phyloP scores from a whole-genome alignment of 202 grass and related monocot genomes.

The Zoysia matrella region DNA sequence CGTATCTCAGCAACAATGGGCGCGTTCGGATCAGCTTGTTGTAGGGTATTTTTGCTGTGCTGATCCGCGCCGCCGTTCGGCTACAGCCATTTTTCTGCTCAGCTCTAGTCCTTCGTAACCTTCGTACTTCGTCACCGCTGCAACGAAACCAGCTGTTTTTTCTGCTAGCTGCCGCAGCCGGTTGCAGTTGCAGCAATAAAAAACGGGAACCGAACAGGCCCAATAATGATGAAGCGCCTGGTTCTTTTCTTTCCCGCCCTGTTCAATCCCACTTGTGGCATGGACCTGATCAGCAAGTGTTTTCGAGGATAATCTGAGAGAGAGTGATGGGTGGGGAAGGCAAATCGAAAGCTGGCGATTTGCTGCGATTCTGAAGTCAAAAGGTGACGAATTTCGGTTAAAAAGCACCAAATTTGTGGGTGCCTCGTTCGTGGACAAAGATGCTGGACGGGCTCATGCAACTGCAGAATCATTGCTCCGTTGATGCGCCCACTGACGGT shows the following conservation, averaged over 20 bases:
- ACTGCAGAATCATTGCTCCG: neutral
- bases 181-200: no score
- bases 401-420: neutral
- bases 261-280: slow-evolving; percentile 37
- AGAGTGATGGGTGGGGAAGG: slow-evolving; percentile 11
- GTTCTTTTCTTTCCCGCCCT: neutral
- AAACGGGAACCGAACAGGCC: no score
- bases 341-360: slow-evolving; percentile 25
- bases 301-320: neutral
- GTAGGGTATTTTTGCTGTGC: no score
- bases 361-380: slow-evolving; percentile 27
- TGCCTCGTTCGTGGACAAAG: slow-evolving; percentile 19
- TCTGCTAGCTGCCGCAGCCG: no score
- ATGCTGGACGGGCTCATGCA: slow-evolving; percentile 1
- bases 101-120: no score
- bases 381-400: slow-evolving; percentile 16
- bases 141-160: no score
- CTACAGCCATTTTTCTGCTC: no score
- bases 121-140: no score
- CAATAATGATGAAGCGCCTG: neutral
- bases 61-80: no score
- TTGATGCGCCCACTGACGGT: slow-evolving; percentile 10
- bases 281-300: slow-evolving; percentile 12
- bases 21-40: no score
- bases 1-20: slow-evolving; percentile 25